Evolutionary conservation across 2,329 filamentous ascomycete genomes (phyloP), one percentile per base, ranked within the genome.

Genomic region (Kalmusia sp.): DNA sequence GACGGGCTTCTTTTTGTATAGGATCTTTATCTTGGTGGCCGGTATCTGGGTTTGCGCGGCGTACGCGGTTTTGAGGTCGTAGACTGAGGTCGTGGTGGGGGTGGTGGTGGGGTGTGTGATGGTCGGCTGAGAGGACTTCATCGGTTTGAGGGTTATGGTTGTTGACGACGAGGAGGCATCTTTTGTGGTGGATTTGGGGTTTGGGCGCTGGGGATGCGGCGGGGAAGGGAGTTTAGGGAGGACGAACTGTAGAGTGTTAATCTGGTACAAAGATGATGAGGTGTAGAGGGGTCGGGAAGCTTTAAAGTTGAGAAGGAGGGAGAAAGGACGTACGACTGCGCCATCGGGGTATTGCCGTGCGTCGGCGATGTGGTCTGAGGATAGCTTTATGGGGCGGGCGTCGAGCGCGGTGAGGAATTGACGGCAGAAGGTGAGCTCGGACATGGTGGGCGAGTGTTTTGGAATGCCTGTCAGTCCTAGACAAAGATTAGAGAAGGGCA

Each of bases 301-400:
- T 9, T n/a, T n/a, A n/a, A n/a, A n/a, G n/a, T n/a, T n/a, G n/a
- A n/a, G n/a, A n/a, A 35, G 19, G 69, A 24, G 33, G 31, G 51
- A 21, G 59, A 25, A 35, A 40, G 54, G 44, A 73, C 87, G 25
- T 84, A 97, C 93, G 14, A 92, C 89, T 61, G 87, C 82, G 57
- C 90, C 86, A 22, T 89, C 80, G 21, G 91, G 89, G 72, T 93
- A 93, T 62, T 83, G 86, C 66, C 87, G 87, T 44, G 91, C 87
- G 70, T 97, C 91, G 76, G 93, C 91, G 74, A 96, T 87, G 85
- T 97, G 90, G 75, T 98, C 92, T 60, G 90, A 81, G n/a, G 89
- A 87, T 59, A 98, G 84, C 80, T 93, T 96, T 65, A 87, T 76
- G 6, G 92, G 89, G 44, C 88, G 87, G 55, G 87, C 84, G 76